phyloP scores from a whole-genome alignment of 2,329 filamentous ascomycete genomes.

The Chrysoporthe puriensis region DNA sequence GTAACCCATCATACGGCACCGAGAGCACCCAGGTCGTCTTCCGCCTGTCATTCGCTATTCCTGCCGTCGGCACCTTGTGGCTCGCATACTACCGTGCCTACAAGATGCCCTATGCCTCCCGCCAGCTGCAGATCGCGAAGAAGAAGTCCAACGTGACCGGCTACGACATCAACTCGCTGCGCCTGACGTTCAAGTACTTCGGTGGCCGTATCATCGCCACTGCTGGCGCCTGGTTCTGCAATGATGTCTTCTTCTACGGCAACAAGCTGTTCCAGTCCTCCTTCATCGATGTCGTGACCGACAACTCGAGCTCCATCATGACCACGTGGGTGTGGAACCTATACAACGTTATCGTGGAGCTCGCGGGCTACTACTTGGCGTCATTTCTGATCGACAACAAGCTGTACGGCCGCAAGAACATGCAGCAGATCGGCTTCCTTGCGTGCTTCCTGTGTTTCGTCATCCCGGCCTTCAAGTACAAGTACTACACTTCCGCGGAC shows the following conservation, averaged over 20 bases:
- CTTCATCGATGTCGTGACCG: constrained; percentile 83
- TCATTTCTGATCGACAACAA: constrained; percentile 93
- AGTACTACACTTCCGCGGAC: constrained; percentile 74
- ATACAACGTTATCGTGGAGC: constrained; percentile 84
- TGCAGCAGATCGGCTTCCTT: constrained; percentile 93
- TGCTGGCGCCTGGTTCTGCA: constrained; percentile 89
- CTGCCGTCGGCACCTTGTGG: constrained; percentile 89
- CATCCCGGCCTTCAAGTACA: constrained; percentile 84
- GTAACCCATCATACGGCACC: constrained; percentile 75
- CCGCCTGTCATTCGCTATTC: constrained; percentile 89
- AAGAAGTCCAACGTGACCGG: constrained; percentile 86
- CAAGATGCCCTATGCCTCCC: constrained; percentile 89
- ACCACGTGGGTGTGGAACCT: constrained; percentile 90
- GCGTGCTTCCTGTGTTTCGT: constrained; percentile 94
- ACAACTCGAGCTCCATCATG: constrained; percentile 73
- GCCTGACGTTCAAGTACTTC: constrained; percentile 79
- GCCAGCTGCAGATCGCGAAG: constrained; percentile 81
- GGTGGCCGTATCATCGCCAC: constrained; percentile 86
- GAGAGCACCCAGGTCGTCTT: constrained; percentile 87
- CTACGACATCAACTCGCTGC: constrained; percentile 85
- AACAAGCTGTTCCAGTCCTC: constrained; percentile 96
- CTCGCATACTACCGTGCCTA: constrained; percentile 94
- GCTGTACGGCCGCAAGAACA: constrained; percentile 92
- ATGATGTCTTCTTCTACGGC: constrained; percentile 98
- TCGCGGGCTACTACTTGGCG: constrained; percentile 87